phyloP scores from a whole-genome alignment of 495 filamentous ascomycete genomes.

The Hypoxylon rickii region DNA sequence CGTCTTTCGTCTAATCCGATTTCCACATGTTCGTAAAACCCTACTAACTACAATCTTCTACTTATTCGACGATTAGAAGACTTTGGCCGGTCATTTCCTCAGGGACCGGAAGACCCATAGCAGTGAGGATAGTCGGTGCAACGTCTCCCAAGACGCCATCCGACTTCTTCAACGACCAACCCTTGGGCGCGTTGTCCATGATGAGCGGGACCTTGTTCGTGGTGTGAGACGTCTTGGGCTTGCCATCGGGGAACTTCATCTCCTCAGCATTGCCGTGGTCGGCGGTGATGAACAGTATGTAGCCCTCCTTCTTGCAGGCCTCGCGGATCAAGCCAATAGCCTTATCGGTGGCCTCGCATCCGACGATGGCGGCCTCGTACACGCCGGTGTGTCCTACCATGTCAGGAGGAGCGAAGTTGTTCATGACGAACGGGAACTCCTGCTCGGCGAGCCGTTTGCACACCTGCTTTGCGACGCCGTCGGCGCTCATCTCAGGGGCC shows the following conservation, averaged over 20 bases:
- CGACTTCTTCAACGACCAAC: constrained; percentile 83
- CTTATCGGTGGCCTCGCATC: constrained; percentile 82
- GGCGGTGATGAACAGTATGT: constrained; percentile 89
- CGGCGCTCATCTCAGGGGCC: constrained; percentile 95
- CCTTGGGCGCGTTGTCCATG: constrained; percentile 93
- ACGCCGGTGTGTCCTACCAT: constrained; percentile 99
- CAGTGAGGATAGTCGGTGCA: constrained; percentile 85
- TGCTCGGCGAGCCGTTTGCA: constrained; percentile 77
- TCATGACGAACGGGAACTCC: constrained; percentile 95
- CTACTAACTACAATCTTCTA: constrained; percentile 4
- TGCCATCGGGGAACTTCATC: constrained; percentile 94
- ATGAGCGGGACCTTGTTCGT: constrained; percentile 97
- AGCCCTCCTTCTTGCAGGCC: constrained; percentile 87
- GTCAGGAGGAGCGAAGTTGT: constrained; percentile 99
- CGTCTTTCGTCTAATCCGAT: not conserved
- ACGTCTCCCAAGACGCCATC: constrained; percentile 91
- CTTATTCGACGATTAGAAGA: constrained; percentile 74
- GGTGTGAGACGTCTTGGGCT: constrained; percentile 97
- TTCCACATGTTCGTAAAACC: no score
- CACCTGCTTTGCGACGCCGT: constrained; percentile 83
- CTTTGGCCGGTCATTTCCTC: constrained; percentile 88
- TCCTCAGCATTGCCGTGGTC: constrained; percentile 99
- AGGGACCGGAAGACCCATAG: constrained; percentile 88
- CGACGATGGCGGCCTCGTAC: constrained; percentile 92
- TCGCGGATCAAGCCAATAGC: constrained; percentile 92